Conservation (phyloP, 2,329 filamentous ascomycete genomes). For the Diplodia mutila region DNA sequence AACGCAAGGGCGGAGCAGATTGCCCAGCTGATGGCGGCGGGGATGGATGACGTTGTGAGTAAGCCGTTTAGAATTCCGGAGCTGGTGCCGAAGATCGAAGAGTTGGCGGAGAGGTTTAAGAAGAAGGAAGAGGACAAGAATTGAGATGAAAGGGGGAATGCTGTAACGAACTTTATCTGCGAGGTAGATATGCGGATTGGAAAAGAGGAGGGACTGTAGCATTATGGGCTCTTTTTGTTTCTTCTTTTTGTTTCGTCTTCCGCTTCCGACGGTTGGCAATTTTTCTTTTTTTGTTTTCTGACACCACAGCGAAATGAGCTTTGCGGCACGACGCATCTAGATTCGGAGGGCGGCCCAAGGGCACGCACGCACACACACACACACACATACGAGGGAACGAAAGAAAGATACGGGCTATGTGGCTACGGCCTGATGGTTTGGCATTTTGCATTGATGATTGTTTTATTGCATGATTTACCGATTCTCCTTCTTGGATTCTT, state of each 20-base stretch:
- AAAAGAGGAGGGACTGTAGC: not conserved
- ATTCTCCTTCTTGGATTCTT: not conserved
- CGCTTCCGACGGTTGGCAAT: not conserved
- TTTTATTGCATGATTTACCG: not conserved
- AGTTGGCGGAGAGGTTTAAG: constrained; percentile 40
- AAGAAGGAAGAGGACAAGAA: not conserved
- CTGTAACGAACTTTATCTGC: rapidly evolving
- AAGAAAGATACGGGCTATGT: not conserved
- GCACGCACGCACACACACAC: not conserved
- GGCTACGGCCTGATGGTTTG: not conserved
- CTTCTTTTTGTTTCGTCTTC: not conserved
- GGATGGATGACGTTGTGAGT: constrained; percentile 55
- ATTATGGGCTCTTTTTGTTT: not conserved
- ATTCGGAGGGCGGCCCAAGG: not conserved
- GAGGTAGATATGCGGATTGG: too few species aligned
- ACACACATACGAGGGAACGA: not conserved
- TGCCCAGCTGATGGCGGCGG: constrained; percentile 41
- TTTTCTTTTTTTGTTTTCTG: not conserved
- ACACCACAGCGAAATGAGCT: not conserved
- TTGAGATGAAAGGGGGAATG: not conserved
- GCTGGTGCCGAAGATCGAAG: constrained; percentile 56
- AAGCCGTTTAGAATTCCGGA: constrained; percentile 58
- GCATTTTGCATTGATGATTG: not conserved
- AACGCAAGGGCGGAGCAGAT: constrained; percentile 48
- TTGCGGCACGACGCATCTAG: not conserved